Evolutionary conservation across 2,329 filamentous ascomycete genomes (phyloP).

Genomic region (Podosphaera leucotricha): DNA sequence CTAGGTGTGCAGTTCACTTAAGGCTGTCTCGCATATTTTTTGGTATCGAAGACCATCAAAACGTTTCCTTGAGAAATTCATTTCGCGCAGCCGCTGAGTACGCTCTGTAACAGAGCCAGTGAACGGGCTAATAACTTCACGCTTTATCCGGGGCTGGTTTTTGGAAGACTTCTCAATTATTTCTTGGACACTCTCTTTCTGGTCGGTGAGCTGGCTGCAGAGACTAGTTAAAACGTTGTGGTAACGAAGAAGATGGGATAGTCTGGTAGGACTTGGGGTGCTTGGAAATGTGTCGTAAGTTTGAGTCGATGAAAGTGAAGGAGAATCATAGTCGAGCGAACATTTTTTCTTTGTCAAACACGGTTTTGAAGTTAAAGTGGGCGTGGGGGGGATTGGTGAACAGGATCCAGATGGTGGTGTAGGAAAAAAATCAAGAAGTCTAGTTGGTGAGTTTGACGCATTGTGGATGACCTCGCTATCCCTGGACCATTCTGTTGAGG

Average conservation of each 20-base stretch:
- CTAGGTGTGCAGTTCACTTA: slow-evolving; percentile 6
- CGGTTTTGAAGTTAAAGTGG: not conserved
- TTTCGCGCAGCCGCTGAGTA: slow-evolving; percentile 6
- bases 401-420: not conserved
- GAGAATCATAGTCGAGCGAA: not conserved
- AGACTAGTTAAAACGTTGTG: slow-evolving; percentile 6
- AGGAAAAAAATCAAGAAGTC: not conserved
- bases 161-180: slow-evolving; percentile 4
- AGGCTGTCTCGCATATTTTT: slow-evolving; percentile 10
- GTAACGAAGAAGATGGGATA: slow-evolving; percentile 5
- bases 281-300: not conserved
- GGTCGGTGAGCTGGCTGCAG: slow-evolving; percentile 7
- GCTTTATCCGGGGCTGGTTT: too few relatives aligned
- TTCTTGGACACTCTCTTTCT: slow-evolving; percentile 6
- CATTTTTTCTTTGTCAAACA: not conserved
- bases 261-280: not conserved
- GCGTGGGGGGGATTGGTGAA: not conserved
- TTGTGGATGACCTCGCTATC: slow-evolving; percentile 4
- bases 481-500: not conserved
- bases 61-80: slow-evolving; percentile 8
- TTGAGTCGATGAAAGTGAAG: not conserved
- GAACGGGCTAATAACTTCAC: not conserved
- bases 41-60: slow-evolving; percentile 10
- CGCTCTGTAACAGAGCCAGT: slow-evolving; percentile 1
- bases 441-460: not conserved